A percentile compares a stretch with the other conserved stretches of the same genome.
Conservation (phyloP, 2,329 filamentous ascomycete species). For the Fusarium pseudoanthophilum region DNA sequence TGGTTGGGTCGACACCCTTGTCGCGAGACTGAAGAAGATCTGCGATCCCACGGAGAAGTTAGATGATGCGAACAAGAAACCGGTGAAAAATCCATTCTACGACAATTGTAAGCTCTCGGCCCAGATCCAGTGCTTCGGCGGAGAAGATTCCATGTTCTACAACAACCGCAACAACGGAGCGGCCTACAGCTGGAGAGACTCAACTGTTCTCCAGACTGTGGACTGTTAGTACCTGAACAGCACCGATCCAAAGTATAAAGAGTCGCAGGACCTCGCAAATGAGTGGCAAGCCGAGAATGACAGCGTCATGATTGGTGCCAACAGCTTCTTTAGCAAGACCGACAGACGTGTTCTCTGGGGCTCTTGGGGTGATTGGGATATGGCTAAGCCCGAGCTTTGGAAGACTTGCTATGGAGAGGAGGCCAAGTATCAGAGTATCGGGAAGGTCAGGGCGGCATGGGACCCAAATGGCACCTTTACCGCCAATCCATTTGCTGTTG, state of each 20-base stretch:
- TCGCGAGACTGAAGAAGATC: accelerated
- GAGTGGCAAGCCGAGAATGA: not conserved
- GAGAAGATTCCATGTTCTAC: not conserved
- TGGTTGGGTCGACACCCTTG: not conserved
- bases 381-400: not conserved
- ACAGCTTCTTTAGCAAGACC: not conserved
- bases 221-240: not conserved
- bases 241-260: accelerated
- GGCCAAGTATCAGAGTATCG: not conserved
- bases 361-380: not conserved
- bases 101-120: not conserved
- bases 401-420: not conserved
- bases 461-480: not conserved
- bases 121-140: not conserved
- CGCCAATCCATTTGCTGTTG: not conserved
- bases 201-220: not conserved
- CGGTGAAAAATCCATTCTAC: accelerated
- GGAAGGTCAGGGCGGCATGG: not conserved
- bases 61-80: not conserved
- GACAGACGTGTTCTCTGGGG: not conserved
- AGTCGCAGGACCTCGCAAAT: not conserved
- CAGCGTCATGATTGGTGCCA: not conserved
- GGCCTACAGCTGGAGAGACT: not conserved
- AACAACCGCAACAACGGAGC: not conserved
- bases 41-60: not conserved